Conservation (phyloP, 2,329 filamentous ascomycete genomes). For the Trichoderma gracile region DNA sequence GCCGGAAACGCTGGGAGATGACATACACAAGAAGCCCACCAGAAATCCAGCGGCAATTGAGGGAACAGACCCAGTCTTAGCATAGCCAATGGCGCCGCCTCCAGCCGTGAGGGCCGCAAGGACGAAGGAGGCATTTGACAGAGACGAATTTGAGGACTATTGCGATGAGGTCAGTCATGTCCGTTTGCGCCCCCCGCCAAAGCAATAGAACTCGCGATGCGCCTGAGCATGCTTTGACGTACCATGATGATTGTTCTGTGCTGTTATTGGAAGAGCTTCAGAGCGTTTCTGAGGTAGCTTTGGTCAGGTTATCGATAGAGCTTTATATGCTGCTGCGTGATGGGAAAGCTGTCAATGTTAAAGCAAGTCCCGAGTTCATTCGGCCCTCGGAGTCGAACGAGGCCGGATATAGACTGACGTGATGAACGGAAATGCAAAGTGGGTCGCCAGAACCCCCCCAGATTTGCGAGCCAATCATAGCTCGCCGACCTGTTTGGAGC, state of each 20-base stretch:
- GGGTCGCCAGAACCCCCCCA: conserved; percentile 25
- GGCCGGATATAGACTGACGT: conserved; percentile 26
- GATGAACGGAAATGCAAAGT: conserved; percentile 23
- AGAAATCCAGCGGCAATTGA: conserved; percentile 82
- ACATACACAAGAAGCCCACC: conserved; percentile 68
- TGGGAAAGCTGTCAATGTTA: conserved; percentile 8
- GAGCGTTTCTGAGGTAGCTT: background rate
- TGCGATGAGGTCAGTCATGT: background rate
- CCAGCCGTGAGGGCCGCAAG: conserved; percentile 81
- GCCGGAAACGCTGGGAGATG: conserved; percentile 2
- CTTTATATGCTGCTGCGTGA: background rate
- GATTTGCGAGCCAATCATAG: conserved; percentile 37
- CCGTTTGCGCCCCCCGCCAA: background rate
- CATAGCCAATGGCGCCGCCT: conserved; percentile 85
- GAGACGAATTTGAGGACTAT: conserved; percentile 1
- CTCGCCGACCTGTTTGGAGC: conserved; percentile 35
- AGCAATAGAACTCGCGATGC: background rate
- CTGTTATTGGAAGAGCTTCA: background rate
- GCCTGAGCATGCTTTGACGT: background rate
- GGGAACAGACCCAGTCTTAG: conserved; percentile 80
- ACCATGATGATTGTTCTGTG: conserved; percentile 8
- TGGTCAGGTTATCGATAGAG: background rate
- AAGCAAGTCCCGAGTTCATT: conserved; percentile 15
- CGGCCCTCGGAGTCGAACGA: conserved; percentile 27
- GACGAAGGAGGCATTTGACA: conserved; percentile 65